Base-by-base conservation (phyloP, 1,139 yeast genomes). In the Candida frijolesensis region DNA sequence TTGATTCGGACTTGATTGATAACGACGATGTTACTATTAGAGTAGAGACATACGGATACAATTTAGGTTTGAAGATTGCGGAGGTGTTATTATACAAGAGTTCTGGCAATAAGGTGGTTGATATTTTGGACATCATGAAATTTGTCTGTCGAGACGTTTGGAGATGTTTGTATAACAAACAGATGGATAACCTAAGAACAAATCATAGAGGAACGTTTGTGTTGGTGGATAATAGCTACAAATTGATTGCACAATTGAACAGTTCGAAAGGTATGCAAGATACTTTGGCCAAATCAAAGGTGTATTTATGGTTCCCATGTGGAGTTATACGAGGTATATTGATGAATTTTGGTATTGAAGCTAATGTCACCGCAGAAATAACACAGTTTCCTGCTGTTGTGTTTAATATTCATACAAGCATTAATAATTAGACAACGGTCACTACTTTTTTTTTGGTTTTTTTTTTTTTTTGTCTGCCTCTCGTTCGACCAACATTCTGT, bases 111-210 rank as follows among this genome's bases (percentile, higher is more conserved):
- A 78, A 78, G 55, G 71, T 82, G 49, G 68, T 78, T 59, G 94
- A 88, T 54, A 76, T 87, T 19, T 68, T 92, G 45, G 94, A 89
- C 57, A 81, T 91, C 46, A 89, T 92, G 91, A 92, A 92, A 68
- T 91, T 90, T 62, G 82, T 92, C 1, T 91, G 98, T 67, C 81
- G 96, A 46, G 97, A 94, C 60, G 87, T 92, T 35, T 92, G 98
- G 98, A 83, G 82, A 59, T 71, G 80, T 47, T 64, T 92, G 39
- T 91, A 84, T 68, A 82, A 84, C 44, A 94, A 91, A 66, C 97
- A 89, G 67, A 89, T 94, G 76, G 97, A 91, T 66, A 91, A 90
- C 61, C 75, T 94, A 54, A 80, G 96, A 56, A 94, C 99, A 1
- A 94, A 94, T 65, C 98, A 94, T 65, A 71, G 96, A 46, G 91